Evolutionary conservation across 2,329 filamentous ascomycete species (phyloP).

Genomic region (Clarireedia sp.): DNA sequence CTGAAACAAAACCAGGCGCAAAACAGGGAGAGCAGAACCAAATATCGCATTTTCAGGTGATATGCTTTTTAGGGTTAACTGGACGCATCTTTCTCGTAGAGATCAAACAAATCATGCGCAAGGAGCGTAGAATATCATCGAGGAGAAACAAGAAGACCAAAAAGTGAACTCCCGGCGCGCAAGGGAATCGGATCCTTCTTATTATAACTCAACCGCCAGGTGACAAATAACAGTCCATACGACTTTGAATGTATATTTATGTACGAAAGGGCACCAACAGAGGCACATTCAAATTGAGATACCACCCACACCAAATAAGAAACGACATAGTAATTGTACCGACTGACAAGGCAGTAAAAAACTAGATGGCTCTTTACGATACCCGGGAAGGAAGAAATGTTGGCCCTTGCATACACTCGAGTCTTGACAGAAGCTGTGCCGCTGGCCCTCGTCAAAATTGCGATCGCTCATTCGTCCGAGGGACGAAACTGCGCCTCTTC

Average conservation of each 20-base stretch:
- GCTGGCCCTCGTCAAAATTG: slow-evolving; percentile 1
- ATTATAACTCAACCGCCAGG: background rate
- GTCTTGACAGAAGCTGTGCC: slow-evolving; percentile 4
- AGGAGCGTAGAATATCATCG: background rate
- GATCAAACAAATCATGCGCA: background rate
- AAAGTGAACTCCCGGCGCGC: background rate
- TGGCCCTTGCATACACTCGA: slow-evolving; percentile 4
- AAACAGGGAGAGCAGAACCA: background rate
- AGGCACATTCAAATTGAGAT: background rate
- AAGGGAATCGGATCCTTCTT: background rate
- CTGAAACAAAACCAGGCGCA: background rate
- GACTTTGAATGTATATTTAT: background rate
- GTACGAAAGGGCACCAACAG: background rate
- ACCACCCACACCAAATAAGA: slow-evolving; percentile 6
- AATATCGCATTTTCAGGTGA: slow-evolving; percentile 4
- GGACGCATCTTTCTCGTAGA: background rate
- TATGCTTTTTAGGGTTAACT: background rate
- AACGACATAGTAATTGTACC: background rate
- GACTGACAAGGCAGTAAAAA: slow-evolving; percentile 1
- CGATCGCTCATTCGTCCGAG: slow-evolving; percentile 1
- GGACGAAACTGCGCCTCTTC: slow-evolving; percentile 8
- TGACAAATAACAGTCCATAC: background rate
- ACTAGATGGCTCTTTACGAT: background rate
- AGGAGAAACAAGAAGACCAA: background rate
- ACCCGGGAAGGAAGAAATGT: background rate